Evolutionary conservation across 1,284 basidiomycete species (phyloP).

Genomic region (Flammula alnicola): DNA sequence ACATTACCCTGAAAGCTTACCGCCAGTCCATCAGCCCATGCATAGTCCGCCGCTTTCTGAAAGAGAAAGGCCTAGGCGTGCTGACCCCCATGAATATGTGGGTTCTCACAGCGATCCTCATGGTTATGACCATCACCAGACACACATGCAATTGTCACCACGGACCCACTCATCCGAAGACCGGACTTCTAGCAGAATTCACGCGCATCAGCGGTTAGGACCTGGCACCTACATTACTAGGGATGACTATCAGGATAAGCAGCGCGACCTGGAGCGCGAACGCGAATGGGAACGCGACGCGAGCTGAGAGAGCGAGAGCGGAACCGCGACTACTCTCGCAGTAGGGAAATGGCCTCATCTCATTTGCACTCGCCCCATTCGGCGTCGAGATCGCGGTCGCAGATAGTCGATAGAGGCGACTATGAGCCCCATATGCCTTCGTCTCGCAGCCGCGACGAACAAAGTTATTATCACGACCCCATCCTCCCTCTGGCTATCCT

Average conservation of each 20-base stretch:
- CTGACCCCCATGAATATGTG: slow-evolving; percentile 20
- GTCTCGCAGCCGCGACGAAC: slow-evolving; percentile 43
- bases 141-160: slow-evolving; percentile 38
- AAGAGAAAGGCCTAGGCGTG: slow-evolving; percentile 47
- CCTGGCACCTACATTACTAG: slow-evolving; percentile 62
- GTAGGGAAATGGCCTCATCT: background rate
- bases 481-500: slow-evolving; percentile 32
- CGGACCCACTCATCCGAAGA: slow-evolving; percentile 42
- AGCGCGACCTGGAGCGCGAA: too few relatives aligned
- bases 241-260: slow-evolving; percentile 48
- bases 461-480: slow-evolving; percentile 46
- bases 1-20: slow-evolving; percentile 48
- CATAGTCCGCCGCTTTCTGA: slow-evolving; percentile 57
- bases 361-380: slow-evolving; percentile 5
- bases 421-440: slow-evolving; percentile 41
- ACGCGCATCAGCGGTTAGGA: slow-evolving; percentile 70
- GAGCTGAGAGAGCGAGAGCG: slow-evolving; percentile 42
- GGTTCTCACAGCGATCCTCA: too few relatives aligned
- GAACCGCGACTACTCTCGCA: slow-evolving; percentile 7
- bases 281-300: slow-evolving; percentile 53
- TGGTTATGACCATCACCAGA: slow-evolving; percentile 29
- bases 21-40: slow-evolving; percentile 46
- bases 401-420: slow-evolving; percentile 41
- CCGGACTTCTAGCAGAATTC: slow-evolving; percentile 44
- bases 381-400: slow-evolving; percentile 35